phyloP scores from a whole-genome alignment of 1,284 basidiomycete genomes.

The Inonotus obliquus region DNA sequence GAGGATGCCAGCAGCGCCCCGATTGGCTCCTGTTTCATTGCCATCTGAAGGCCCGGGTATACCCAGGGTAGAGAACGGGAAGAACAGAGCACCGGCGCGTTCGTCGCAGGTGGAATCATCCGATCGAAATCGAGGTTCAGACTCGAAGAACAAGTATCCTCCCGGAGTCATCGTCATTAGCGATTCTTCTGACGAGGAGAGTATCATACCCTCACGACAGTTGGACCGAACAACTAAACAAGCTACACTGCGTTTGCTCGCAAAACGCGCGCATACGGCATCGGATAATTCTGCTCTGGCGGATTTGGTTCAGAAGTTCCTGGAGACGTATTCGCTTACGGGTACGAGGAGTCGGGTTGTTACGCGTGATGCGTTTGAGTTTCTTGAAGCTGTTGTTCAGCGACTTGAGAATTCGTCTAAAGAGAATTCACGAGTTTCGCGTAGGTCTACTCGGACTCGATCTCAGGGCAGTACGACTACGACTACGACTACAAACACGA shows the following conservation, averaged over 20 bases:
- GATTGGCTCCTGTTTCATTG: not conserved
- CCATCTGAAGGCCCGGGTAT: not conserved
- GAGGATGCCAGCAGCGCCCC: not conserved
- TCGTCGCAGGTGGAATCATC: not conserved
- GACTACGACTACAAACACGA: not conserved
- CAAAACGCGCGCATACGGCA: slow-evolving; percentile 38
- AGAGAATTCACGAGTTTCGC: slow-evolving; percentile 42
- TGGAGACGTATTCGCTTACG: slow-evolving; percentile 42
- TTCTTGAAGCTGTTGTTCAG: slow-evolving; percentile 62
- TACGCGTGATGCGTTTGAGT: slow-evolving; percentile 65
- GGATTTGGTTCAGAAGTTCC: slow-evolving; percentile 51
- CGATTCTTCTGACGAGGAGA: slow-evolving; percentile 33
- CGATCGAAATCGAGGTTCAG: not conserved
- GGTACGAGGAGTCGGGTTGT: slow-evolving; percentile 58
- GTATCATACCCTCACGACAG: slow-evolving; percentile 30
- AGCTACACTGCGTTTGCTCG: slow-evolving; percentile 43
- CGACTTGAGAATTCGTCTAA: slow-evolving; percentile 58
- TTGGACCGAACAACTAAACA: slow-evolving; percentile 46
- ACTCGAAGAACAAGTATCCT: slow-evolving; percentile 20
- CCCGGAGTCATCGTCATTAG: slow-evolving; percentile 44
- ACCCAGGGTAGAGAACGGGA: not conserved
- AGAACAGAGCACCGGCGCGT: slow-evolving; percentile 22
- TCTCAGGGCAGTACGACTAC: not conserved
- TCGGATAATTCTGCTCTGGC: slow-evolving; percentile 51
- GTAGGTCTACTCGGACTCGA: not conserved